Evolutionary conservation across 1,284 basidiomycete genomes (phyloP).

Genomic region (Vanrija sp.): DNA sequence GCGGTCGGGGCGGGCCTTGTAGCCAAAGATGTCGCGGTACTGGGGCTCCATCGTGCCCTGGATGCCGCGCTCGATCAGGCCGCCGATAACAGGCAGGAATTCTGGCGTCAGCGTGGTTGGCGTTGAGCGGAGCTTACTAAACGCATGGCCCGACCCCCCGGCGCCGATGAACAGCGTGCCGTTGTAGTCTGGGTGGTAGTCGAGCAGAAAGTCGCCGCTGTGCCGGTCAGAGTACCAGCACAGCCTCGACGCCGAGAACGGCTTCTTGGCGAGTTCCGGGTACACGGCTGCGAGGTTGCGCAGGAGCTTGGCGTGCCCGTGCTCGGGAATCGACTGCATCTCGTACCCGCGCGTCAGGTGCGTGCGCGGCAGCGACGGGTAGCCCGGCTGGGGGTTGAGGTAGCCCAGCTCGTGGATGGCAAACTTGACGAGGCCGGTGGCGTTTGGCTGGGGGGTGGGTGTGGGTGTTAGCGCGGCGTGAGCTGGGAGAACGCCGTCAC

Average conservation of each 20-base stretch:
- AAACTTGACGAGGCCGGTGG: slow-evolving; percentile 37
- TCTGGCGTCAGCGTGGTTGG: slow-evolving; percentile 3
- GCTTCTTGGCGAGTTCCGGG: slow-evolving; percentile 19
- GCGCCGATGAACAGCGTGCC: slow-evolving; percentile 31
- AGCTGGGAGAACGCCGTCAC: neutral
- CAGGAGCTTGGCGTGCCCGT: slow-evolving; percentile 6
- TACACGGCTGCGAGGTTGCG: slow-evolving; percentile 13
- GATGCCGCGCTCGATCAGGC: slow-evolving; percentile 11
- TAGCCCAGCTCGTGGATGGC: slow-evolving; percentile 43
- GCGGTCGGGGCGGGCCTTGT: too few relatives aligned
- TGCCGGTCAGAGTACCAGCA: slow-evolving; percentile 42
- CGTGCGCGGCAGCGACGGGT: slow-evolving; percentile 8
- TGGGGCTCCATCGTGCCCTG: neutral
- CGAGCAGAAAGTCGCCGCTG: slow-evolving; percentile 46
- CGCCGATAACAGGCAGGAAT: slow-evolving; percentile 19
- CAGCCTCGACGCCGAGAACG: slow-evolving; percentile 18
- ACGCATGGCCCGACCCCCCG: slow-evolving; percentile 44
- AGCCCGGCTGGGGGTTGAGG: slow-evolving; percentile 20
- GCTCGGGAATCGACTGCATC: slow-evolving; percentile 4
- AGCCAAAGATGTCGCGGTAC: too few relatives aligned
- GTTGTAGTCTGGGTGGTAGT: slow-evolving; percentile 27
- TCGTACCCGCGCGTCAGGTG: slow-evolving; percentile 3
- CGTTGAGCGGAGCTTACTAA: slow-evolving; percentile 12
- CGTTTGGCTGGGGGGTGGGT: slow-evolving; percentile 22
- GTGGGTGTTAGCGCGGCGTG: slow-evolving; percentile 2